Conservation (phyloP, 1,139 yeast genomes). For the Diutina neorugosa region DNA sequence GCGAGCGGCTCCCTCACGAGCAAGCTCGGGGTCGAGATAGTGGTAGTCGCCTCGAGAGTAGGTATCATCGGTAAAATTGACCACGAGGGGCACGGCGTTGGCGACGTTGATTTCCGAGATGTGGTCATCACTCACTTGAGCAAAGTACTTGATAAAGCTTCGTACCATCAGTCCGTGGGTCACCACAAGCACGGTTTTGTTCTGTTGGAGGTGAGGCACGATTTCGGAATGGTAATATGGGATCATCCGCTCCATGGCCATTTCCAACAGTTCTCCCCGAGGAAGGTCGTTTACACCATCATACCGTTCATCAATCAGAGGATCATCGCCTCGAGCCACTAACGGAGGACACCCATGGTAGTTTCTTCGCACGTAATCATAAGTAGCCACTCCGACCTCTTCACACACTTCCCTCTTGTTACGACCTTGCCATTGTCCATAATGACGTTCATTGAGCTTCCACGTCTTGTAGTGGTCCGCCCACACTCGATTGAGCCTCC, state of each 20-base stretch:
- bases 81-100: constrained; percentile 61
- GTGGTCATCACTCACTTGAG: constrained; percentile 45
- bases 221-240: constrained; percentile 42
- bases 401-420: constrained; percentile 41
- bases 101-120: constrained; percentile 62
- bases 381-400: constrained; percentile 46
- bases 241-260: constrained; percentile 49
- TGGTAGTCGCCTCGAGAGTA: constrained; percentile 30
- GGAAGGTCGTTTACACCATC: constrained; percentile 30
- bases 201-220: constrained; percentile 17
- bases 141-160: constrained; percentile 49
- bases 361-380: constrained; percentile 56
- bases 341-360: constrained; percentile 61
- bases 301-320: constrained; percentile 39
- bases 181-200: constrained; percentile 44
- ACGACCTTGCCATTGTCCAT: constrained; percentile 67
- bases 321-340: constrained; percentile 13
- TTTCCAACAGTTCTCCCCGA: constrained; percentile 53
- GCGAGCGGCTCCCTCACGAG: constrained; percentile 43
- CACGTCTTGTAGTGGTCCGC: constrained; percentile 44
- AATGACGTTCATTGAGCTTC: constrained; percentile 72
- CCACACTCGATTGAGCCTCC: constrained; percentile 31
- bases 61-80: constrained; percentile 34
- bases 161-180: constrained; percentile 74
- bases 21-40: constrained; percentile 62